Percentiles rank a stretch among this genome's conserved stretches.
phyloP scores from a whole-genome alignment of 148 eudicot species.

The Polygonum aviculare region DNA sequence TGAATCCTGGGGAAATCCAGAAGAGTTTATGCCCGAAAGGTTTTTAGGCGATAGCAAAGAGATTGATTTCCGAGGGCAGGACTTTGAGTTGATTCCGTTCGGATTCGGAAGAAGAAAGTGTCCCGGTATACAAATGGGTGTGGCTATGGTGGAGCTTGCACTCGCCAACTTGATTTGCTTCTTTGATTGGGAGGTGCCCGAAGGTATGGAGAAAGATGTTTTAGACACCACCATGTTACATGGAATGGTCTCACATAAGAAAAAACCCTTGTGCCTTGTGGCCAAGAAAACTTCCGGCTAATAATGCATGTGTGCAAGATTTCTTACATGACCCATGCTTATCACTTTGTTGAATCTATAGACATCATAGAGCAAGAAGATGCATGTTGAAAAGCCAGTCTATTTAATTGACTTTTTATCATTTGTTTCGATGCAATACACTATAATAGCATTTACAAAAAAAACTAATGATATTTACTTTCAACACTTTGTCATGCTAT shows the following conservation, averaged over 20 bases:
- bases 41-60: slow-evolving; percentile 14
- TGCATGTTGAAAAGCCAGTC: too few relatives aligned
- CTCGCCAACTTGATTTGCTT: slow-evolving; percentile 18
- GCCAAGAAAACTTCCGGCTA: not conserved
- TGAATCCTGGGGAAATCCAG: slow-evolving; percentile 27
- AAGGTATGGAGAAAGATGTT: slow-evolving; percentile 21
- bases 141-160: slow-evolving; percentile 21
- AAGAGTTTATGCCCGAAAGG: slow-evolving; percentile 25
- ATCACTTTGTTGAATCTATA: too few relatives aligned
- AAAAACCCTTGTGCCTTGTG: slow-evolving; percentile 14
- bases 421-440: too few relatives aligned
- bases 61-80: slow-evolving; percentile 21
- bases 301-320: too few relatives aligned
- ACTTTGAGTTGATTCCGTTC: slow-evolving; percentile 29
- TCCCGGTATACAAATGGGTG: slow-evolving; percentile 28
- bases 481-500: too few relatives aligned
- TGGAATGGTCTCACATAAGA: slow-evolving; percentile 35
- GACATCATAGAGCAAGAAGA: too few relatives aligned
- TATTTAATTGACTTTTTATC: too few relatives aligned
- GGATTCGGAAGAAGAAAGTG: slow-evolving; percentile 39
- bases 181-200: slow-evolving; percentile 29
- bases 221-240: slow-evolving; percentile 20
- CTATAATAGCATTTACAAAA: too few relatives aligned
- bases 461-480: too few relatives aligned
- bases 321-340: too few relatives aligned